phyloP scores from a whole-genome alignment of 257 asterid genomes.

The Galeopsis tetrahit region DNA sequence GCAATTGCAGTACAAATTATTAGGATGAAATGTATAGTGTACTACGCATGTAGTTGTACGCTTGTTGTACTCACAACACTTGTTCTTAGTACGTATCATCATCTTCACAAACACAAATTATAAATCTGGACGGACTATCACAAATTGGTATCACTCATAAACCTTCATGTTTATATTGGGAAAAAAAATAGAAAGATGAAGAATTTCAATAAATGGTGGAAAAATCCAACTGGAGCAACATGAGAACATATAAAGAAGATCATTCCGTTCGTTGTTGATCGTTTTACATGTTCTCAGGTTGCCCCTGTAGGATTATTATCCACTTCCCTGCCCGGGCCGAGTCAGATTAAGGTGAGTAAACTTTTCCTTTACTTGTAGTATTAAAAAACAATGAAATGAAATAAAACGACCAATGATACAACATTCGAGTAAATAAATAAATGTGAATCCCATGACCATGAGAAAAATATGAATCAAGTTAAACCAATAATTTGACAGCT shows the following conservation, averaged over 20 bases:
- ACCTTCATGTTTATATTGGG: not conserved
- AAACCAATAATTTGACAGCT: constrained; percentile 54
- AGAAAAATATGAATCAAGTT: not conserved
- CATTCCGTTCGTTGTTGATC: too few species aligned
- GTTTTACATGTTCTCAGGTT: constrained; percentile 49
- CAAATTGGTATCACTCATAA: not conserved
- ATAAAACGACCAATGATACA: not conserved
- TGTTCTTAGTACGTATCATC: not conserved
- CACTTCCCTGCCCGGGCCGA: constrained; percentile 13
- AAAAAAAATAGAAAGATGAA: not conserved
- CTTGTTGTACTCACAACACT: constrained; percentile 28
- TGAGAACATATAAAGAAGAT: constrained; percentile 38
- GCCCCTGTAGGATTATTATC: constrained; percentile 43
- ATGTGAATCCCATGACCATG: not conserved
- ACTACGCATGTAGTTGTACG: constrained; percentile 5
- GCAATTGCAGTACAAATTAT: constrained; percentile 26
- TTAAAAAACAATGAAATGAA: not conserved
- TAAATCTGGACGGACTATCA: not conserved
- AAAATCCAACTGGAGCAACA: constrained; percentile 40
- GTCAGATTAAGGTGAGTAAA: constrained; percentile 4
- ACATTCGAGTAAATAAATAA: not conserved
- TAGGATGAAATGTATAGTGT: not conserved
- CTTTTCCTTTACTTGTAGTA: not conserved
- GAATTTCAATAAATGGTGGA: constrained; percentile 17
- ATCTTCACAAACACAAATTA: not conserved